Evolutionary conservation across 768 basidiomycete species (phyloP), one percentile per base, ranked within the genome.

Genomic region (Rossbeevera mucosa): DNA sequence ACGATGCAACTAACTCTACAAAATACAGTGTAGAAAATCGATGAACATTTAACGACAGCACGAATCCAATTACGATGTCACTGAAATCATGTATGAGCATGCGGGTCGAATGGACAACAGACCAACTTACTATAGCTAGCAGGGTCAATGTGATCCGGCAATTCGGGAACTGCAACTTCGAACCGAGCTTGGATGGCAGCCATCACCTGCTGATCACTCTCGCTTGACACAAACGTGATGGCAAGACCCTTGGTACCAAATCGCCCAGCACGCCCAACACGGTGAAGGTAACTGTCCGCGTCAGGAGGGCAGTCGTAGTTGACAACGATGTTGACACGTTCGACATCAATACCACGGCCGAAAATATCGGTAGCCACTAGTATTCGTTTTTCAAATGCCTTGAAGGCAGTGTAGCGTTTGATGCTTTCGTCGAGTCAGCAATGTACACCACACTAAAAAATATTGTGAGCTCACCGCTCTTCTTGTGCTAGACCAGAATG

Each of bases 221-320:
- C 94, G 18, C 87, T 90, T 4, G 95, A 84, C 38, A 97, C 91
- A 65, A 95, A 99, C 1, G 94, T 97, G 69, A 98, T 91, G 16
- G 95, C 94, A 41, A 99, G 86, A 80, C 96, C 96, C 73, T 98
- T 98, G 29, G 96, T 99, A 59, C 96, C 96, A 72, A 99, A 99
- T 56, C 96, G 92, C 59, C 96, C 96, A 59, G 96, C 96, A 76
- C 96, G 95, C 59, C 93, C 96, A 54, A 99, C 96, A 72, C 96
- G 89, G 71, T 99, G 96, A 42, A 99, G 80, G 70, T 99, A 99
- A 56, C 91, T 94, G 73, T 99, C 96, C 20, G 96, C 95, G 63
- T 99, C 96, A 33, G 88, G 83, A 36, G 96, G 94, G 56, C 89
- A 93, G 65, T 99, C 96, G 67, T 99, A 99, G 73, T 99, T 99